phyloP scores from a whole-genome alignment of 2,329 filamentous ascomycete species.

The Verticillium tricorpus region DNA sequence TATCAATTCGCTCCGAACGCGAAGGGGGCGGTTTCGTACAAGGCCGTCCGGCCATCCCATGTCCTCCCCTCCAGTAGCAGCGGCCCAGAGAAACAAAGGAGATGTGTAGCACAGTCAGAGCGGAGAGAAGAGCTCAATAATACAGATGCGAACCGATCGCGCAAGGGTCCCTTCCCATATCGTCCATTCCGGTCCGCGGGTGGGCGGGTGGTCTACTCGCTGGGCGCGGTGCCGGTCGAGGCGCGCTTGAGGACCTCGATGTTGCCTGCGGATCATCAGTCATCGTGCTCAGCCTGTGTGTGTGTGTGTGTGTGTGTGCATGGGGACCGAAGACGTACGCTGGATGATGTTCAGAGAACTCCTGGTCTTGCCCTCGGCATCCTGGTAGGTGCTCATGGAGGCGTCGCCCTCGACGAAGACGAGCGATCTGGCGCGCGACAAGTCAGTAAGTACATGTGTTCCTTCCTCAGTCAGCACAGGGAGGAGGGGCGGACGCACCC shows the following conservation, averaged over 20 bases:
- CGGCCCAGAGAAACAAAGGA: neutral
- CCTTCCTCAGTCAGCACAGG: neutral
- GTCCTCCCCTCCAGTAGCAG: neutral
- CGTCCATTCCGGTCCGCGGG: neutral
- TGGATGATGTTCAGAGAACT: slow-evolving; percentile 68
- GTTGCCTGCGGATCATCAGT: slow-evolving; percentile 25
- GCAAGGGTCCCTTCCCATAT: too few relatives aligned
- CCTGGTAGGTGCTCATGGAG: slow-evolving; percentile 61
- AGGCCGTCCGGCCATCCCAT: neutral
- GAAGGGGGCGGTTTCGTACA: neutral
- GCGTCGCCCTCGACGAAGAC: slow-evolving; percentile 84
- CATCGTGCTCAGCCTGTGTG: neutral
- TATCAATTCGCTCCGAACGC: neutral
- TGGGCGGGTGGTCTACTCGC: slow-evolving; percentile 6
- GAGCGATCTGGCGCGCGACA: slow-evolving; percentile 52
- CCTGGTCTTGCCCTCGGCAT: slow-evolving; percentile 64
- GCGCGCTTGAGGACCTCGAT: slow-evolving; percentile 43
- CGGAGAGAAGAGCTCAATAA: neutral
- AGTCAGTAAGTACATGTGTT: neutral
- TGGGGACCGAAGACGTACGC: slow-evolving; percentile 52
- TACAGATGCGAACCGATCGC: neutral
- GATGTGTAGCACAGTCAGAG: neutral
- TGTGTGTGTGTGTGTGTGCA: too few relatives aligned
- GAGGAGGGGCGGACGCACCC: slow-evolving; percentile 57
- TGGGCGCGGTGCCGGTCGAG: slow-evolving; percentile 14